Evolutionary conservation across 352 stramenopile genomes (phyloP), one percentile per base, ranked within the genome.

Genomic region (Pythium angustatum): DNA sequence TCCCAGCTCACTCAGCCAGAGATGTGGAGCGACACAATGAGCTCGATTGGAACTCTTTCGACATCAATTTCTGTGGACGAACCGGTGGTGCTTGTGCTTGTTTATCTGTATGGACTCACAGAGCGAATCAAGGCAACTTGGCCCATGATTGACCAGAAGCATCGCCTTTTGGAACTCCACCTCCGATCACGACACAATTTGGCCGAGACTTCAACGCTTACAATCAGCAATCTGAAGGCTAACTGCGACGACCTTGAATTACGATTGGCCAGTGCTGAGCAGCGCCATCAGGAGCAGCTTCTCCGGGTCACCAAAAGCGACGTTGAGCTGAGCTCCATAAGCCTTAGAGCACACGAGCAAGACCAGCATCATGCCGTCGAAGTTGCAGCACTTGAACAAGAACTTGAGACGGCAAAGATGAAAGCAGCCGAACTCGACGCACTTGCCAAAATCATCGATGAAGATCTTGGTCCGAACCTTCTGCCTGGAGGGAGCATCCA

Each of bases 51-150:
- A 38, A 50, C 14, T 21, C 21, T 56, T 9, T 9, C 34, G 30
- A 41, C 34, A 21, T 43, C 53, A 5, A 26, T 8, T 12, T 44
- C 33, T 15, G 24, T 55, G 1, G 58, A 72, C 17, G 34, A 64
- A 28, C 52, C 55, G 2, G 28, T 67, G 9, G 33, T 50, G 26
- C 55, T 68, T 27, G 40, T 49, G 17, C 61, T 76, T 17, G 59
- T 79, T 2, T 72, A 85, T 17, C 40, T 90, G 2, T 74, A 77
- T 36, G 76, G 68, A 1, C 54, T 87, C 24, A 65, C 71, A 11
- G 79, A 90, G 62, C 77, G 76, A 40, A 73, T 88, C 1, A 75
- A 77, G 30, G 58, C 81, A 3, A 76, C 78, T 5, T 87, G 77
- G 77, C 62, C 62, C 22, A 59, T 72, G 14, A 71, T 76, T 49